Percentiles rank a stretch among this genome's conserved stretches.
These are phyloP conservation scores for Trifolium dubium DNA, from an alignment of 306 rosid species.

Conservation along the genomic window DNA sequence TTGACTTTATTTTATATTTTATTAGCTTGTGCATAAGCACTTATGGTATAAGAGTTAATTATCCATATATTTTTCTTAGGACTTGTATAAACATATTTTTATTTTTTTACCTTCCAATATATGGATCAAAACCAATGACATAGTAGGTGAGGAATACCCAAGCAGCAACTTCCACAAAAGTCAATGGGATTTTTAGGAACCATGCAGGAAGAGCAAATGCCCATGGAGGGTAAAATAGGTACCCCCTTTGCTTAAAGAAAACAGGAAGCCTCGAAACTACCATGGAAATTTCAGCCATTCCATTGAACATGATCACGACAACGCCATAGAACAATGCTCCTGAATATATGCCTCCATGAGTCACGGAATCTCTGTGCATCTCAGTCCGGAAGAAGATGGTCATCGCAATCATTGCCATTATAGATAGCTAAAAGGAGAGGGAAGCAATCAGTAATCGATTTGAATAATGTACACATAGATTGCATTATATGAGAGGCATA, in stretches of 20 bases:
- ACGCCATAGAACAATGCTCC: conserved; percentile 61
- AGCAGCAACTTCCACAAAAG: conserved; percentile 54
- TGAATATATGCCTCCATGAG: conserved; percentile 53
- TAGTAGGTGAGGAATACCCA: conserved; percentile 68
- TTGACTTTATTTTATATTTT: not conserved
- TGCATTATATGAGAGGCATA: not conserved
- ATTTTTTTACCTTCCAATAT: conserved; percentile 54
- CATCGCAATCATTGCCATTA: conserved; percentile 58
- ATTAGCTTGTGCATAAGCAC: not conserved
- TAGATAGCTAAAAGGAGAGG: conserved; percentile 42
- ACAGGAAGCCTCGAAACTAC: conserved; percentile 61
- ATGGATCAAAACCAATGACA: conserved; percentile 72
- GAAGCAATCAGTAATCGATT: not conserved
- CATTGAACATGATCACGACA: conserved; percentile 61
- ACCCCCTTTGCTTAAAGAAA: conserved; percentile 65
- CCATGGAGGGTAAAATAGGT: conserved; percentile 69
- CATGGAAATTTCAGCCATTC: conserved; percentile 64
- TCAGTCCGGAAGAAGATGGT: conserved; percentile 62
- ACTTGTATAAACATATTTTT: not conserved
- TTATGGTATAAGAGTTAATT: not conserved
- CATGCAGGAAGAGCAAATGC: conserved; percentile 63
- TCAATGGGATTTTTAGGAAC: conserved; percentile 62
- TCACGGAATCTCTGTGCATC: conserved; percentile 61
- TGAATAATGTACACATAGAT: not conserved
- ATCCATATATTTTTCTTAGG: too few relatives aligned